A percentile compares a stretch with the other conserved stretches of the same genome.
phyloP scores from a whole-genome alignment of 2,329 filamentous ascomycete genomes.

The Sclerotiophoma versabilis region DNA sequence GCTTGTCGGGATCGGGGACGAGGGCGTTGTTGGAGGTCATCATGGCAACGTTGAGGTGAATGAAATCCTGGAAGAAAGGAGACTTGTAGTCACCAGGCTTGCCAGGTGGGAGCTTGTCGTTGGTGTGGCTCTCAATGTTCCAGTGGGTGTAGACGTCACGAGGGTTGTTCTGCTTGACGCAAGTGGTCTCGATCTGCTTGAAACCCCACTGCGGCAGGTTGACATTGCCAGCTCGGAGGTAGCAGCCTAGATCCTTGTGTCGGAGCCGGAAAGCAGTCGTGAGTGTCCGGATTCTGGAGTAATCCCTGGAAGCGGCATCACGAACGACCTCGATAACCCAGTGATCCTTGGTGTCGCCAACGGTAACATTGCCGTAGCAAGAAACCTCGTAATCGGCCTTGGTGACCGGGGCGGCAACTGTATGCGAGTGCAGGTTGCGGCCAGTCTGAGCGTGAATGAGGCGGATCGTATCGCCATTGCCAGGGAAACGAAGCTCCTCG shows the following conservation, averaged over 20 bases:
- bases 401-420: conserved; percentile 84
- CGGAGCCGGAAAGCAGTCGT: conserved; percentile 91
- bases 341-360: conserved; percentile 97
- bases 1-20: conserved; percentile 97
- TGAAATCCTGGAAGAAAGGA: conserved; percentile 96
- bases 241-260: conserved; percentile 84
- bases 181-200: conserved; percentile 98
- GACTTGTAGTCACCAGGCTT: conserved; percentile 94
- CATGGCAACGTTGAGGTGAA: conserved; percentile 98
- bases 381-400: conserved; percentile 94
- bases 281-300: conserved; percentile 84
- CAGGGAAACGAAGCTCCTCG: conserved; percentile 74
- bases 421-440: conserved; percentile 94
- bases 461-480: conserved; percentile 79
- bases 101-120: conserved; percentile 87
- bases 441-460: conserved; percentile 95
- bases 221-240: conserved; percentile 91
- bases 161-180: conserved; percentile 90
- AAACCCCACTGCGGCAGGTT: conserved; percentile 99
- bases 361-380: conserved; percentile 91
- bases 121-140: conserved; percentile 96
- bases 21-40: conserved; percentile 99
- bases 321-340: conserved; percentile 92
- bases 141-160: conserved; percentile 96
- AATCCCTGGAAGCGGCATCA: conserved; percentile 86